A percentile compares a stretch with the other conserved stretches of the same genome.
phyloP scores from a whole-genome alignment of 305 asterid species.

The Solanum hybrid region DNA sequence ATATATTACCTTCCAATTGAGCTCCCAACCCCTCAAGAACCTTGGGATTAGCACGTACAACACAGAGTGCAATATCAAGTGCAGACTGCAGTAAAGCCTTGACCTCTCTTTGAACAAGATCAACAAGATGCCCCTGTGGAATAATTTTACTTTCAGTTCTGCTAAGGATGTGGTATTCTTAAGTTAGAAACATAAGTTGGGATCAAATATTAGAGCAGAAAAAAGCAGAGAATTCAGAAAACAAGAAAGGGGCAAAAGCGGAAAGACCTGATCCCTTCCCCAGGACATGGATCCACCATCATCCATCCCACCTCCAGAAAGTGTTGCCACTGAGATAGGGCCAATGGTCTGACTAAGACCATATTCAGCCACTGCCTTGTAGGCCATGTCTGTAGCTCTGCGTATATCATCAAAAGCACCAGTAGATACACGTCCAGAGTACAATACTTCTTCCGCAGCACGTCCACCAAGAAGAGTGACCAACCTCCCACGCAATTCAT shows the following conservation, averaged over 20 bases:
- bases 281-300: constrained; percentile 73
- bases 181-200: neutral
- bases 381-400: constrained; percentile 97
- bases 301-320: constrained; percentile 91
- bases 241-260: neutral
- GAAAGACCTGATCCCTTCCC: constrained; percentile 86
- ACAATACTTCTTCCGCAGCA: constrained; percentile 93
- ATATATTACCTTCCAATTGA: constrained; percentile 66
- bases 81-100: constrained; percentile 78
- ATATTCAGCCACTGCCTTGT: constrained; percentile 98
- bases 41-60: constrained; percentile 84
- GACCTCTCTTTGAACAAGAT: constrained; percentile 92
- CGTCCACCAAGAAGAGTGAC: constrained; percentile 99
- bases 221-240: constrained; percentile 12
- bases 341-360: constrained; percentile 85
- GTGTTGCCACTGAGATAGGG: constrained; percentile 82
- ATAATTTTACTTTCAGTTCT: neutral
- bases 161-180: neutral
- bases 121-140: constrained; percentile 87
- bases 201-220: neutral
- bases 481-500: constrained; percentile 93
- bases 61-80: constrained; percentile 81
- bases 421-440: constrained; percentile 95
- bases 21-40: constrained; percentile 97
- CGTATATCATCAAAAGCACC: constrained; percentile 98